These are phyloP conservation scores for Westerdykella sp. DNA, from an alignment of 2,329 filamentous ascomycete genomes.

Conservation along the genomic window DNA sequence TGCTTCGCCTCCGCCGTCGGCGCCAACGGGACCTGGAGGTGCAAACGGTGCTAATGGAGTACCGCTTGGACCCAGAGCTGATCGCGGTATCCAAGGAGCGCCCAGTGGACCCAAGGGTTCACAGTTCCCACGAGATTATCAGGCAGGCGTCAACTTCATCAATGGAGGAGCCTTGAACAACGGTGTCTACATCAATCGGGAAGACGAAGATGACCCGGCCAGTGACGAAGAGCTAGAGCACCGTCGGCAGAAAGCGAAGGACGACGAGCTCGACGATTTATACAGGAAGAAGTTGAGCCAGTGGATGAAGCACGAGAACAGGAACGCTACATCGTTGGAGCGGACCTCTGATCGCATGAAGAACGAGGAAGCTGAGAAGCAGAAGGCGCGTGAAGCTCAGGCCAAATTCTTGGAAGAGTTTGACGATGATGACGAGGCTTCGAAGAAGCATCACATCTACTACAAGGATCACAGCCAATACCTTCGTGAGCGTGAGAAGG, in stretches of 20 bases:
- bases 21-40: conserved; percentile 54
- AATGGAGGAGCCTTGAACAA: conserved; percentile 68
- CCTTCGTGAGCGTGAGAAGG: conserved; percentile 71
- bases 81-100: conserved; percentile 63
- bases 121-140: conserved; percentile 64
- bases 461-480: conserved; percentile 81
- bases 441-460: conserved; percentile 68
- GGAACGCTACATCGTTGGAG: conserved; percentile 75
- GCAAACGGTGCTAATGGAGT: conserved; percentile 62
- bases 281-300: conserved; percentile 82
- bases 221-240: conserved; percentile 80
- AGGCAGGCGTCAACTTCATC: conserved; percentile 74
- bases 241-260: conserved; percentile 63
- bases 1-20: conserved; percentile 60
- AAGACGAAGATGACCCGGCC: conserved; percentile 82
- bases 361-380: conserved; percentile 61
- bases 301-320: conserved; percentile 85
- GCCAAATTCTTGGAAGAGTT: conserved; percentile 70
- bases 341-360: conserved; percentile 76
- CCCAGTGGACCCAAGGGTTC: conserved; percentile 65
- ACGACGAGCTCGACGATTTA: conserved; percentile 69
- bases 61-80: conserved; percentile 63
- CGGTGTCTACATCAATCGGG: conserved; percentile 49
- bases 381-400: conserved; percentile 60
- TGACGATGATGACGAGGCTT: conserved; percentile 80